phyloP scores from a whole-genome alignment of 208 protist species.

The Herpetomonas tarakana region DNA sequence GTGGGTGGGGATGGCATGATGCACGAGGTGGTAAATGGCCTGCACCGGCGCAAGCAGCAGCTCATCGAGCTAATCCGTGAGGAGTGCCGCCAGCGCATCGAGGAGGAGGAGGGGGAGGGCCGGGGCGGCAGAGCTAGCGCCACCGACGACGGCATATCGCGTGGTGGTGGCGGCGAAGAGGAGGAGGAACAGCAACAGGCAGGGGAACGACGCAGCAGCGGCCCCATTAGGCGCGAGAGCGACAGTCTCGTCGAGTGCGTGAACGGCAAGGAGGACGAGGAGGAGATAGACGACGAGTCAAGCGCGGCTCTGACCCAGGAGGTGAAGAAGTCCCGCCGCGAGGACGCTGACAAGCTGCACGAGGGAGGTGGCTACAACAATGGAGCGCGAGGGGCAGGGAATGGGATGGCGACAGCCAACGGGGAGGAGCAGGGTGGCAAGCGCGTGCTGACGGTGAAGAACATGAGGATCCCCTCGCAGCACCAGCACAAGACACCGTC shows the following conservation, averaged over 20 bases:
- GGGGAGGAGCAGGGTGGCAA: neutral
- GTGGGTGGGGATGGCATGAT: constrained; percentile 85
- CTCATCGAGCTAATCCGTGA: constrained; percentile 28
- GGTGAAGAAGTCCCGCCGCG: neutral
- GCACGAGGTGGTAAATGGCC: constrained; percentile 77
- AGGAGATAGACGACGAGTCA: neutral
- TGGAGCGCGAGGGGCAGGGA: too few species aligned
- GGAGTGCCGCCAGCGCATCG: constrained; percentile 1
- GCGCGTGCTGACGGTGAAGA: neutral
- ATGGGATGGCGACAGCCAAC: neutral
- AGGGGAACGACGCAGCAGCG: too few species aligned
- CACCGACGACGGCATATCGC: neutral
- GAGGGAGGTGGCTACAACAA: too few species aligned
- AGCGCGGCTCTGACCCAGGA: neutral
- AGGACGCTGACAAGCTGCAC: neutral
- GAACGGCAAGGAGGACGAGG: neutral
- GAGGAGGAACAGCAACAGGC: too few species aligned
- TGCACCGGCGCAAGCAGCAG: constrained; percentile 55
- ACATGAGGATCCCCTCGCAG: neutral
- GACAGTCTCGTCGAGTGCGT: neutral
- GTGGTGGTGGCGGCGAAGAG: neutral
- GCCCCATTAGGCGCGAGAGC: neutral
- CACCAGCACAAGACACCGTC: neutral
- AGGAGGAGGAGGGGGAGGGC: neutral
- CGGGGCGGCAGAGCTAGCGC: neutral